Base-by-base conservation (phyloP, 179 eudicot genomes). In the Silene noctiflora region DNA sequence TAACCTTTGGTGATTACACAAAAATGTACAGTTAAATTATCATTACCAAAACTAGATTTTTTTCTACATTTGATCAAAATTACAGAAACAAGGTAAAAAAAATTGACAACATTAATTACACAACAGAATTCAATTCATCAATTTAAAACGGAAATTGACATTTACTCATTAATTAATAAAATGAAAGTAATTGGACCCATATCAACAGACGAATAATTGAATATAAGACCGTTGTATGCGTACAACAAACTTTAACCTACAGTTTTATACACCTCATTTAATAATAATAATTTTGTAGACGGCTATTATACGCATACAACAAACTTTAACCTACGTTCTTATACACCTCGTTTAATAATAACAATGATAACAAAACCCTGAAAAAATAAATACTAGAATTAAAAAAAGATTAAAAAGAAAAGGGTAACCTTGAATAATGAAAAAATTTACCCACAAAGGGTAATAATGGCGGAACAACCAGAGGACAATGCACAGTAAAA, bases 391-490 rank as follows among this genome's bases (percentile, higher is more conserved):
- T 31, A 6, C 71, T 29, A 27, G 19, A 67, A 67, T 35, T 67
- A 67, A 4, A 67, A 25, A 67, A 25, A n/a, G 11, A 11, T 13
- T 12, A 35, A 25, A 35, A 25, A 71, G 63, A 71, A 71, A 71
- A 71, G 63, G 63, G 74, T 53, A 48, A 69, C 73, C 59, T 69
- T 24, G 44, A 53, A 71, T 51, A 1, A 6, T 17, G 12, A 33
- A 1, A n/a, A 33, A 16, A 3, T 3, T 53, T 53, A 53, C 59
- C 59, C 19, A 21, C 22, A 48, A 48, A 10, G 53, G n/a, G 39
- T 55, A 46, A 51, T 58, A 70, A 70, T 70, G 73, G 73, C 73
- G 60, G 73, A 70, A 48, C 17, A 70, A 70, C 61, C 73, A 70
- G 60, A 70, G 66, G 6, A 22, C 16, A 3, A 21, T 62, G 25